Percentiles rank a stretch among this genome's conserved stretches.
These are phyloP conservation scores for Sclerotinia subarctica DNA, from an alignment of 2,329 filamentous ascomycete species.

Conservation along the genomic window DNA sequence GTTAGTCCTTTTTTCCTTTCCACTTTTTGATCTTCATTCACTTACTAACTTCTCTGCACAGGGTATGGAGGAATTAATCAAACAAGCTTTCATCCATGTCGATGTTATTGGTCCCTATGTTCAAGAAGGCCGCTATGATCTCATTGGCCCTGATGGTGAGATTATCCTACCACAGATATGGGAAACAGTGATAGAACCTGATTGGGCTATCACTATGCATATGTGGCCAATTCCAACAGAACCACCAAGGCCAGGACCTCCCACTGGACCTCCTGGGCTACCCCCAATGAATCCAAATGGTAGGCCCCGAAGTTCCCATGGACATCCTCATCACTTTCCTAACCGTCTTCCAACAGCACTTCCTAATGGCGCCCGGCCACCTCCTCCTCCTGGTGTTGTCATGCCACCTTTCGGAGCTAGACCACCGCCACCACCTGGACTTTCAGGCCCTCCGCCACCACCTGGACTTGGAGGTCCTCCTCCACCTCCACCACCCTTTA, in stretches of 20 bases:
- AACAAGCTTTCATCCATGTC: slow-evolving; percentile 77
- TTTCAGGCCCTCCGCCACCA: slow-evolving; percentile 17
- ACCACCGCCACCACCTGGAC: slow-evolving; percentile 19
- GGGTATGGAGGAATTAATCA: slow-evolving; percentile 85
- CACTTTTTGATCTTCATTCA: slow-evolving; percentile 9
- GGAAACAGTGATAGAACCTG: slow-evolving; percentile 77
- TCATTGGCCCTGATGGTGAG: slow-evolving; percentile 74
- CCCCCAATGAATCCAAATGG: slow-evolving; percentile 17
- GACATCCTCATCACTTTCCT: slow-evolving; percentile 22
- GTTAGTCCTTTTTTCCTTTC: slow-evolving; percentile 49
- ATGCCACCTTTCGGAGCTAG: slow-evolving; percentile 16
- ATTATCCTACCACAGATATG: slow-evolving; percentile 80
- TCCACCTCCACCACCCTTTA: slow-evolving; percentile 13
- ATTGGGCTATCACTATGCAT: slow-evolving; percentile 68
- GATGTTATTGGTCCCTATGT: slow-evolving; percentile 74
- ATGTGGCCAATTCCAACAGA: slow-evolving; percentile 59
- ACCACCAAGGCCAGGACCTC: slow-evolving; percentile 28
- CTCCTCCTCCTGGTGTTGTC: slow-evolving; percentile 21
- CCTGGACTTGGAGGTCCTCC: slow-evolving; percentile 16
- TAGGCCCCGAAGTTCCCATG: slow-evolving; percentile 23
- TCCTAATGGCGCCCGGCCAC: slow-evolving; percentile 24
- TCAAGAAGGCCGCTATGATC: slow-evolving; percentile 73
- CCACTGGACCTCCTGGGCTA: slow-evolving; percentile 20
- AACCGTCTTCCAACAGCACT: slow-evolving; percentile 20
- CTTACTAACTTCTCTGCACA: slow-evolving; percentile 41